phyloP scores from a whole-genome alignment of 1,139 yeast species.

The Keqinozyma sinolaborantium region DNA sequence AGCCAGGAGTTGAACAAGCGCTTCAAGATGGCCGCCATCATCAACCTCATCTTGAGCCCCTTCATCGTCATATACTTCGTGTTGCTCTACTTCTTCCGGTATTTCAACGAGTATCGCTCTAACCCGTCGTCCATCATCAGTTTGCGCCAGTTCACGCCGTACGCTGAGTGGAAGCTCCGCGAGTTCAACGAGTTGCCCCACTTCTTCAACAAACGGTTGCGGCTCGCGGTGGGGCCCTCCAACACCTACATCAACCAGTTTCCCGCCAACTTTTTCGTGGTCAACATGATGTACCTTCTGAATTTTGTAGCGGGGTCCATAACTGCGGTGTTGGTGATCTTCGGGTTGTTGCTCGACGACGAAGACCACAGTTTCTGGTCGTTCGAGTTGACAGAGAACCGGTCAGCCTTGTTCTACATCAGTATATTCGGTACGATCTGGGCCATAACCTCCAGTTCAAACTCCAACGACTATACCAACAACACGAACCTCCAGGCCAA shows the following conservation, averaged over 20 bases:
- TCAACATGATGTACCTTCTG: constrained; percentile 55
- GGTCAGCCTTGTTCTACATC: constrained; percentile 81
- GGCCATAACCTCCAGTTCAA: constrained; percentile 53
- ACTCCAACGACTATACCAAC: constrained; percentile 15
- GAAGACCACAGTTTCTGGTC: constrained; percentile 76
- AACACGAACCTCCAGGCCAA: constrained; percentile 42
- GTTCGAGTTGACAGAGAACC: constrained; percentile 80
- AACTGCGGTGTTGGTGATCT: constrained; percentile 79
- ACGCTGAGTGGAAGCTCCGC: constrained; percentile 92
- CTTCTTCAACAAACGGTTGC: constrained; percentile 74
- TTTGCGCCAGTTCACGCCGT: constrained; percentile 81
- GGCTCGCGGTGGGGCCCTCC: constrained; percentile 75
- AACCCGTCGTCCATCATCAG: constrained; percentile 85
- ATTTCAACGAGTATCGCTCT: constrained; percentile 87
- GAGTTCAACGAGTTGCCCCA: constrained; percentile 93
- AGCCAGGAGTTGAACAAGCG: constrained; percentile 72
- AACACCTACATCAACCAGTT: constrained; percentile 83
- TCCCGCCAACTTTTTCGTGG: constrained; percentile 68
- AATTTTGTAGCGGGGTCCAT: constrained; percentile 86
- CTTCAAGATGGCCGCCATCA: constrained; percentile 81
- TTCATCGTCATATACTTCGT: constrained; percentile 80
- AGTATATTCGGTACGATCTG: constrained; percentile 81
- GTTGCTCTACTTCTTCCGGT: constrained; percentile 78
- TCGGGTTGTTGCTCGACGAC: constrained; percentile 81
- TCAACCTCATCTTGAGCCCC: constrained; percentile 81